Percentiles rank a stretch among this genome's conserved stretches.
phyloP scores from a whole-genome alignment of 2,329 filamentous ascomycete species.

The Fusarium luffae region DNA sequence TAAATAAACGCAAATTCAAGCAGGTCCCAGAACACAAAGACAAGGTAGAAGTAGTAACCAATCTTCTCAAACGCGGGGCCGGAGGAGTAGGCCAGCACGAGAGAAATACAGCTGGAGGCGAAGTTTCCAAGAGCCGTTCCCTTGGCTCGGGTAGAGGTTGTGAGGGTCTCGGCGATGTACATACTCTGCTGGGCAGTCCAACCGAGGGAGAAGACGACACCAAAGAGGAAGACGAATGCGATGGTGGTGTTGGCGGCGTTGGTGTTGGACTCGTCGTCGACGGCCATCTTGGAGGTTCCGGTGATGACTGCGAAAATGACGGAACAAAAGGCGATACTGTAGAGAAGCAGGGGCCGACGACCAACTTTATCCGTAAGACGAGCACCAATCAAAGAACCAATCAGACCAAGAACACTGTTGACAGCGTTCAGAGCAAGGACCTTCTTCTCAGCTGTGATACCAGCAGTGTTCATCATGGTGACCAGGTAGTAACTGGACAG shows the following conservation, averaged over 20 bases:
- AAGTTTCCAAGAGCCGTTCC: slow-evolving; percentile 55
- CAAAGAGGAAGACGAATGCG: slow-evolving; percentile 59
- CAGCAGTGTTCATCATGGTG: slow-evolving; percentile 50
- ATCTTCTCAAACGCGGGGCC: slow-evolving; percentile 57
- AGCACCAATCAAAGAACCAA: slow-evolving; percentile 56
- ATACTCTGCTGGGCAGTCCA: slow-evolving; percentile 60
- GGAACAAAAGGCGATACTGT: slow-evolving; percentile 53
- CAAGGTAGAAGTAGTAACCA: slow-evolving; percentile 57
- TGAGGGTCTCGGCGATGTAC: slow-evolving; percentile 51
- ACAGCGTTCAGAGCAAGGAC: slow-evolving; percentile 62
- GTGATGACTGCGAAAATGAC: slow-evolving; percentile 61
- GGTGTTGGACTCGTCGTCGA: slow-evolving; percentile 46
- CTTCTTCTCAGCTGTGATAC: slow-evolving; percentile 49
- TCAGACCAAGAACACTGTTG: slow-evolving; percentile 59
- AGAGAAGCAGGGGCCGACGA: slow-evolving; percentile 63
- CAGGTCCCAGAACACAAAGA: slow-evolving; percentile 59
- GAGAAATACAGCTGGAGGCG: slow-evolving; percentile 51
- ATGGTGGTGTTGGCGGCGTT: slow-evolving; percentile 37
- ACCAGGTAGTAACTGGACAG: slow-evolving; percentile 66
- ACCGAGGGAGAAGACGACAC: slow-evolving; percentile 62
- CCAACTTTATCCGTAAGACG: slow-evolving; percentile 56
- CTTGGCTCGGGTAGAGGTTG: slow-evolving; percentile 50
- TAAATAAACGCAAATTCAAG: slow-evolving; percentile 57
- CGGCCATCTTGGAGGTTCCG: slow-evolving; percentile 12
- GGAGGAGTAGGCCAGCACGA: slow-evolving; percentile 58